Percentiles rank a stretch among this genome's conserved stretches.
Evolutionary conservation across 495 filamentous ascomycete genomes (phyloP).

Genomic region (Aspergillus leporis): DNA sequence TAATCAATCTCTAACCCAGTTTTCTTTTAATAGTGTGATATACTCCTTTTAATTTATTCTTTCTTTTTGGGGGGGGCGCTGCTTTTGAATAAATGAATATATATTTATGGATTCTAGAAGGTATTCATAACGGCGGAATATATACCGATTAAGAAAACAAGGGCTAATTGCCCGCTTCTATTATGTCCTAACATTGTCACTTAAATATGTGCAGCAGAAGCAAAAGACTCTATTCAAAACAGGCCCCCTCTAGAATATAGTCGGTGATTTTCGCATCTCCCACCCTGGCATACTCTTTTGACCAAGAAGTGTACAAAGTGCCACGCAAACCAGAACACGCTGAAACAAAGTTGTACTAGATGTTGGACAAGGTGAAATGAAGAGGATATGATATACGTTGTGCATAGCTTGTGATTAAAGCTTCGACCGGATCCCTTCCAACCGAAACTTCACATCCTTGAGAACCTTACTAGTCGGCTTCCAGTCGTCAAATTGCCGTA

Average conservation of each 20-base stretch:
- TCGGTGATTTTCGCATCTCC: background rate
- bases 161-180: background rate
- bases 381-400: background rate
- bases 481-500: slow-evolving; percentile 92
- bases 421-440: slow-evolving; percentile 89
- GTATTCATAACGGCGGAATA: too few species aligned
- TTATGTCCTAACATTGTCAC: background rate
- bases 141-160: background rate
- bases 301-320: background rate
- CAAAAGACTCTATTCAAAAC: slow-evolving; percentile 4
- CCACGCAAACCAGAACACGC: background rate
- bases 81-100: too few species aligned
- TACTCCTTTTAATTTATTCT: too few species aligned
- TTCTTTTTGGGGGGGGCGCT: too few species aligned
- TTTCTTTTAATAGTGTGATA: too few species aligned
- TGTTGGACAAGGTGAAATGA: background rate
- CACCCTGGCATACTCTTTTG: background rate
- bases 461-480: slow-evolving; percentile 83
- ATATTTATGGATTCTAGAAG: too few species aligned
- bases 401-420: slow-evolving; percentile 43
- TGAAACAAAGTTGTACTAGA: background rate
- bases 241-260: background rate
- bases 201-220: slow-evolving; percentile 11
- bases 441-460: slow-evolving; percentile 92
- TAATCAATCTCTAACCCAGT: too few species aligned